These are phyloP conservation scores for Tulasnella sp. DNA, from an alignment of 768 basidiomycete species.

Conservation along the genomic window DNA sequence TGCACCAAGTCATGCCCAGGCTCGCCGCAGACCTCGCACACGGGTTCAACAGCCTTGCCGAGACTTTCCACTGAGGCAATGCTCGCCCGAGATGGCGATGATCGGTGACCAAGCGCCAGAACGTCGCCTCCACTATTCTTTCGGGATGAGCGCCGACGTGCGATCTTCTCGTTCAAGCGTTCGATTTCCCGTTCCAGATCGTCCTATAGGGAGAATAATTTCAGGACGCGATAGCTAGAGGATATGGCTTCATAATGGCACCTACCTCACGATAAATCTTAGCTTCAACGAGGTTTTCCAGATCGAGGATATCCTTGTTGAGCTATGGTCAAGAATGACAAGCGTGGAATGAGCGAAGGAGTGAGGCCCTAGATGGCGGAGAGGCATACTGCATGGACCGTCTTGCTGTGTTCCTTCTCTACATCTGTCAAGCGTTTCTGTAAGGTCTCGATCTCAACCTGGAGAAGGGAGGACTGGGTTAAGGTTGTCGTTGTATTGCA, in stretches of 20 bases:
- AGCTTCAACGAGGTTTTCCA: constrained; percentile 87
- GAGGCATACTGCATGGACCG: constrained; percentile 45
- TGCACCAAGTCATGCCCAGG: constrained; percentile 80
- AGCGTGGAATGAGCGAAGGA: constrained; percentile 8
- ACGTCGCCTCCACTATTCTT: constrained; percentile 21
- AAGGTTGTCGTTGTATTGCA: not conserved
- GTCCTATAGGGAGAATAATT: constrained; percentile 37
- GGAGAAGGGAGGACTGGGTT: not conserved
- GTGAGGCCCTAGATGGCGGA: not conserved
- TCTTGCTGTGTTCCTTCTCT: constrained; percentile 65
- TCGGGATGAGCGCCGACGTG: constrained; percentile 34
- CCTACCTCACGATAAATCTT: constrained; percentile 84
- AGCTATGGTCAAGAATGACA: constrained; percentile 38
- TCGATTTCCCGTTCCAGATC: constrained; percentile 81
- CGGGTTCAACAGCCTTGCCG: constrained; percentile 7
- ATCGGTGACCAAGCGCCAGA: constrained; percentile 19
- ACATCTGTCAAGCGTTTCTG: constrained; percentile 55
- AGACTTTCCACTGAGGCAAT: not conserved
- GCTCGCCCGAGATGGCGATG: constrained; percentile 4
- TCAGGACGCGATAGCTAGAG: not conserved
- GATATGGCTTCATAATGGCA: not conserved
- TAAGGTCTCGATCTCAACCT: constrained; percentile 27
- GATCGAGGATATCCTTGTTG: constrained; percentile 83
- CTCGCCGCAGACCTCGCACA: constrained; percentile 81
- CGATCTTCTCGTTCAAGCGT: constrained; percentile 57